Percentiles rank a stretch among this genome's conserved stretches.
Evolutionary conservation across 805 yeast genomes (phyloP).

Genomic region (Scheffersomyces lignosus): DNA sequence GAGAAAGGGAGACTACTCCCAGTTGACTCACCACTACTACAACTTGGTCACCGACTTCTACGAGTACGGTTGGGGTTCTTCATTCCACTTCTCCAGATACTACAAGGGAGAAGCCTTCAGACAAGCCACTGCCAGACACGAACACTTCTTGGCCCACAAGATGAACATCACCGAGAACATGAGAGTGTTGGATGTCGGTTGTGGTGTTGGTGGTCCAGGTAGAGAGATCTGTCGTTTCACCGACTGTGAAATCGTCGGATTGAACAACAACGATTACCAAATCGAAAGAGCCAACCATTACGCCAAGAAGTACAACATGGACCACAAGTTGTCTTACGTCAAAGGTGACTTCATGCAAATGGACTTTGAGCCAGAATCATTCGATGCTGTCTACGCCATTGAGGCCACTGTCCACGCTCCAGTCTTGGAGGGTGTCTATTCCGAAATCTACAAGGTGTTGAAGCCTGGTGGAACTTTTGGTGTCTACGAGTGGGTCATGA

Average conservation of each 20-base stretch:
- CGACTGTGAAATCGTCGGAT: constrained; percentile 80
- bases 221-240: constrained; percentile 94
- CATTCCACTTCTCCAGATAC: constrained; percentile 95
- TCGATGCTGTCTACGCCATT: constrained; percentile 96
- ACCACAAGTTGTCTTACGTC: constrained; percentile 76
- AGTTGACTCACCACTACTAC: constrained; percentile 91
- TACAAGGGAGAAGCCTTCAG: constrained; percentile 90
- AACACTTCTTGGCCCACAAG: constrained; percentile 87
- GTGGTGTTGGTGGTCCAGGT: constrained; percentile 99
- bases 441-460: constrained; percentile 89
- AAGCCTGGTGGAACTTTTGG: constrained; percentile 98
- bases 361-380: constrained; percentile 88
- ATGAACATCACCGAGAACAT: constrained; percentile 76
- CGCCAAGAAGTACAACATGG: constrained; percentile 64
- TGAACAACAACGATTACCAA: constrained; percentile 97
- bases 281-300: constrained; percentile 86
- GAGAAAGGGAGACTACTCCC: constrained; percentile 83
- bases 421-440: constrained; percentile 89
- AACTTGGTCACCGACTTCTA: constrained; percentile 96
- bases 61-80: constrained; percentile 99
- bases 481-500: constrained; percentile 99
- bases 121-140: constrained; percentile 96
- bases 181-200: constrained; percentile 95
- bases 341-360: constrained; percentile 99
- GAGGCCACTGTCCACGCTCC: constrained; percentile 99